Evolutionary conservation across 1,139 yeast species (phyloP).

Genomic region (Candida albicans): DNA sequence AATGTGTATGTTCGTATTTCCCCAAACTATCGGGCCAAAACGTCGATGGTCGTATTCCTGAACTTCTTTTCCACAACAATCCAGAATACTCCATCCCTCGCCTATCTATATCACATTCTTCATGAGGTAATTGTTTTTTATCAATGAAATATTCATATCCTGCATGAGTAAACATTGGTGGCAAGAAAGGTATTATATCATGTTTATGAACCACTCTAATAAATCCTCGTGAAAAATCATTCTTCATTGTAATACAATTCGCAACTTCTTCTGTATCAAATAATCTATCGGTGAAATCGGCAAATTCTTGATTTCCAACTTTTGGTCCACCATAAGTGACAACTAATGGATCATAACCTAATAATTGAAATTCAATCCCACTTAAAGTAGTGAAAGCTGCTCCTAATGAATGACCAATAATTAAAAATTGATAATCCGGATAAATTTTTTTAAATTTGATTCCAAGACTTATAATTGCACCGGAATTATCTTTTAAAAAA

Average conservation of each 20-base stretch:
- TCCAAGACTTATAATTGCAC: slow-evolving; percentile 32
- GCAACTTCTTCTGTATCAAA: slow-evolving; percentile 37
- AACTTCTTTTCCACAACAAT: slow-evolving; percentile 8
- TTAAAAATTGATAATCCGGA: slow-evolving; percentile 50
- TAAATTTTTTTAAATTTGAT: slow-evolving; percentile 28
- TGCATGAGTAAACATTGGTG: slow-evolving; percentile 51
- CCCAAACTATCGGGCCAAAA: slow-evolving; percentile 28
- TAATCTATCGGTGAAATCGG: slow-evolving; percentile 50
- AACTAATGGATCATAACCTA: slow-evolving; percentile 54
- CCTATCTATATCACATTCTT: slow-evolving; percentile 32
- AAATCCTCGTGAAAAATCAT: slow-evolving; percentile 31
- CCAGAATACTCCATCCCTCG: slow-evolving; percentile 14
- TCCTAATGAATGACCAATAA: slow-evolving; percentile 74
- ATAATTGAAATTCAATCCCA: slow-evolving; percentile 55
- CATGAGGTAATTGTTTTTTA: slow-evolving; percentile 48
- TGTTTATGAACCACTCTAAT: slow-evolving; percentile 55
- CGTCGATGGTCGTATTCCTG: slow-evolving; percentile 11
- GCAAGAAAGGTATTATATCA: slow-evolving; percentile 59
- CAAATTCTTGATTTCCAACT: slow-evolving; percentile 54
- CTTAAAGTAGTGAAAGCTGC: slow-evolving; percentile 65
- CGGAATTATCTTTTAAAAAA: slow-evolving; percentile 41
- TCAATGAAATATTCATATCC: slow-evolving; percentile 52
- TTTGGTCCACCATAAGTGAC: slow-evolving; percentile 63
- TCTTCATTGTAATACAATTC: slow-evolving; percentile 9
- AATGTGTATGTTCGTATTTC: slow-evolving; percentile 35